Percentiles rank a stretch among this genome's conserved stretches.
Evolutionary conservation across 768 basidiomycete genomes (phyloP).

Genomic region (Boletus sp.): DNA sequence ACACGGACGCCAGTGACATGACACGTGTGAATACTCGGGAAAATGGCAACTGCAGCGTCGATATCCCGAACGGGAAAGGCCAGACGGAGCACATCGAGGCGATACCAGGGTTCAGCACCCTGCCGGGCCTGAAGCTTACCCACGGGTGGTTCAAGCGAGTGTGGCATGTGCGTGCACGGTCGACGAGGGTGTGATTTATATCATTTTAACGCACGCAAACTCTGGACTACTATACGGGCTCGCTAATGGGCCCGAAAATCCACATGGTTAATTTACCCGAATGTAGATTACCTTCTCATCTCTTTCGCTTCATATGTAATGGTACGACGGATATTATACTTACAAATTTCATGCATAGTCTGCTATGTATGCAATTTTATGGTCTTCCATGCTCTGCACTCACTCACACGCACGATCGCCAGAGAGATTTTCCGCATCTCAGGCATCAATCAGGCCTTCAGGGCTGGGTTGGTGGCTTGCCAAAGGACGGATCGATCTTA

Average conservation of each 20-base stretch:
- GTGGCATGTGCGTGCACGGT: constrained; percentile 32
- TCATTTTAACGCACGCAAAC: constrained; percentile 4
- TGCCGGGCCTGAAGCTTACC: constrained; percentile 23
- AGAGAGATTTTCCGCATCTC: not conserved
- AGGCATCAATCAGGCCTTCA: too few species aligned
- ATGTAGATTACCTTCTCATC: constrained; percentile 1
- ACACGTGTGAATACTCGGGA: constrained; percentile 10
- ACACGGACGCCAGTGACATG: constrained; percentile 34
- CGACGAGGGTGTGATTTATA: constrained; percentile 17
- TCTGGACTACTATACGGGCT: not conserved
- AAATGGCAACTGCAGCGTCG: not conserved
- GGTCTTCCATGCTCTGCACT: not conserved
- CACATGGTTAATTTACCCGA: constrained; percentile 2
- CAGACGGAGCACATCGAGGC: constrained; percentile 20
- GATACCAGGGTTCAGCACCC: constrained; percentile 17
- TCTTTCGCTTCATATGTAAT: not conserved
- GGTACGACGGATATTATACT: too few species aligned
- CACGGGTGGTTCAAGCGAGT: constrained; percentile 32
- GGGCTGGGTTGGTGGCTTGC: constrained; percentile 29
- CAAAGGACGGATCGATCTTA: constrained; percentile 61
- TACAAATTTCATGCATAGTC: too few species aligned
- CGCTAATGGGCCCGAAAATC: not conserved
- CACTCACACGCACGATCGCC: not conserved
- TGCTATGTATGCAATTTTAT: too few species aligned
- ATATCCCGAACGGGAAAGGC: not conserved